These are phyloP conservation scores for Carex parvula DNA, from an alignment of 176 grass and related monocot species.

Conservation along the genomic window DNA sequence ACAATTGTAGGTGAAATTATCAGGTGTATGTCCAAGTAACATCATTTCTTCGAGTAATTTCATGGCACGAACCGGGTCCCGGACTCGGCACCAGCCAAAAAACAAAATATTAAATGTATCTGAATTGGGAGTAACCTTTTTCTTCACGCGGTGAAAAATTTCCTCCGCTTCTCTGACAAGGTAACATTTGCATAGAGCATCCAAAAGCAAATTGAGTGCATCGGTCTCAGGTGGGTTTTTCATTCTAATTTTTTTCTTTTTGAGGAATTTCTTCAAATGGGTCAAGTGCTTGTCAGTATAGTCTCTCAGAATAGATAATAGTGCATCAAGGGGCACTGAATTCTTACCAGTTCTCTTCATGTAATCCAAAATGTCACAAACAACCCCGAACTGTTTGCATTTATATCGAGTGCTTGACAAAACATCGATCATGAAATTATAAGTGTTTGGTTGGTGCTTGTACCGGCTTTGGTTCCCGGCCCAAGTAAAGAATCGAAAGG, in stretches of 20 bases:
- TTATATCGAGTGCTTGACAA: constrained; percentile 93
- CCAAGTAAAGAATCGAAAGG: constrained; percentile 85
- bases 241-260: constrained; percentile 64
- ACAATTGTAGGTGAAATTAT: constrained; percentile 87
- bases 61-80: constrained; percentile 71
- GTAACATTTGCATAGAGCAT: constrained; percentile 77
- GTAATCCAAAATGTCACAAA: constrained; percentile 79
- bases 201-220: constrained; percentile 77
- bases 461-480: constrained; percentile 52
- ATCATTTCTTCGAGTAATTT: constrained; percentile 95
- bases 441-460: constrained; percentile 49
- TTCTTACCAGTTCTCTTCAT: constrained; percentile 65
- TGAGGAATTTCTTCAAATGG: constrained; percentile 64
- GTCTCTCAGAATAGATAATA: constrained; percentile 47
- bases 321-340: constrained; percentile 44
- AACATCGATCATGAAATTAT: constrained; percentile 79
- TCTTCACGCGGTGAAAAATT: constrained; percentile 64
- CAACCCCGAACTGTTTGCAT: constrained; percentile 60
- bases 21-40: constrained; percentile 47
- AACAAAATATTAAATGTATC: constrained; percentile 70
- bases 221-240: constrained; percentile 58
- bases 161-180: constrained; percentile 65
- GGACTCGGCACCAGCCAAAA: constrained; percentile 77
- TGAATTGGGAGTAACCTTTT: constrained; percentile 50
- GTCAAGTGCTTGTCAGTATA: constrained; percentile 74